phyloP scores from a whole-genome alignment of 2,329 filamentous ascomycete genomes.

The Stemphylium vesicarium region DNA sequence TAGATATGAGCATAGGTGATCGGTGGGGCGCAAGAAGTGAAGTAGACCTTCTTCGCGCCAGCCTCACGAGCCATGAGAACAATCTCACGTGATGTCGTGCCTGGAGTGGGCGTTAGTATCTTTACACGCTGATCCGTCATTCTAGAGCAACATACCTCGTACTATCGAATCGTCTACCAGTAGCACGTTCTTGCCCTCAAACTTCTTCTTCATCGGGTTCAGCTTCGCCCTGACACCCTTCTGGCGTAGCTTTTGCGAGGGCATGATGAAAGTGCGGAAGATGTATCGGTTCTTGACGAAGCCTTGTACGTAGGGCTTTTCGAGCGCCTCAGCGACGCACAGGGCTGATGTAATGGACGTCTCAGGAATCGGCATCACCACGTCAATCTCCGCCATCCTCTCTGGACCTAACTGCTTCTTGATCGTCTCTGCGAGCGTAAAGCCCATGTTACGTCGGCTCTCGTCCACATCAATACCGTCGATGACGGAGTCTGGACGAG shows the following conservation, averaged over 20 bases:
- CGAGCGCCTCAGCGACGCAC: slow-evolving; percentile 74
- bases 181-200: slow-evolving; percentile 78
- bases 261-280: slow-evolving; percentile 86
- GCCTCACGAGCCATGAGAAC: slow-evolving; percentile 85
- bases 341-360: slow-evolving; percentile 83
- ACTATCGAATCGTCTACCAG: slow-evolving; percentile 92
- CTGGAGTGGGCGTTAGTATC: not conserved
- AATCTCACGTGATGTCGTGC: slow-evolving; percentile 78
- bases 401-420: slow-evolving; percentile 70
- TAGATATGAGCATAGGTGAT: slow-evolving; percentile 70
- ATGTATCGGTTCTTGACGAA: slow-evolving; percentile 93
- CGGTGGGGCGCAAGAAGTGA: slow-evolving; percentile 81
- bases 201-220: slow-evolving; percentile 84
- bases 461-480: slow-evolving; percentile 88
- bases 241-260: slow-evolving; percentile 78
- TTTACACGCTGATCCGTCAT: not conserved
- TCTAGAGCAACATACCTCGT: slow-evolving; percentile 59
- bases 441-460: slow-evolving; percentile 85
- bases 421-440: slow-evolving; percentile 77
- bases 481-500: slow-evolving; percentile 79
- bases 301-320: slow-evolving; percentile 78
- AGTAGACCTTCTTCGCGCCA: slow-evolving; percentile 80
- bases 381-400: slow-evolving; percentile 77
- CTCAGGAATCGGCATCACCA: slow-evolving; percentile 83
- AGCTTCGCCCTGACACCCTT: slow-evolving; percentile 91